phyloP scores from a whole-genome alignment of 108 stramenopile genomes.

The Craspedostauros australis region DNA sequence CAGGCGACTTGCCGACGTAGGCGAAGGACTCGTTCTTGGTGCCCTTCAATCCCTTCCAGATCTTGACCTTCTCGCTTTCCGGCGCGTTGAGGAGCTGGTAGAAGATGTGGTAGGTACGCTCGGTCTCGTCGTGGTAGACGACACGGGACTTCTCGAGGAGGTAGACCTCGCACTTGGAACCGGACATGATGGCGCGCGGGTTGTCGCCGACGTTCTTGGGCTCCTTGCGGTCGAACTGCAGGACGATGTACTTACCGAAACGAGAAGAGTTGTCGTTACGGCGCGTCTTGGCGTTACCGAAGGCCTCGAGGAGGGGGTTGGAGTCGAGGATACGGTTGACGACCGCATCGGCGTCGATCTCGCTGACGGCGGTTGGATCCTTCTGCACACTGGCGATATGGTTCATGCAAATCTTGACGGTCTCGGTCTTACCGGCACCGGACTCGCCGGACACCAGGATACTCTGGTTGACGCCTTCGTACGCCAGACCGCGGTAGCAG shows the following conservation, averaged over 20 bases:
- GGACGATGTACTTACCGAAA: conserved; percentile 76
- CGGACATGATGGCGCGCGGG: conserved; percentile 49
- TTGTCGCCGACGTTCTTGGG: conserved; percentile 20
- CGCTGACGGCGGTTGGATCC: conserved; percentile 20
- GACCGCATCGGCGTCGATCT: conserved; percentile 32
- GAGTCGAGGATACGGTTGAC: conserved; percentile 63
- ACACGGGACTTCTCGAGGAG: conserved; percentile 98
- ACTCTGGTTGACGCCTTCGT: conserved; percentile 51
- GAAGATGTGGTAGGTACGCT: conserved; percentile 98
- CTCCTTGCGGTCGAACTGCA: conserved; percentile 52
- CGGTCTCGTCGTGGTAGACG: conserved; percentile 76
- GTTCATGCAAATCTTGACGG: conserved; percentile 84
- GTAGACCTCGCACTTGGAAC: conserved; percentile 76
- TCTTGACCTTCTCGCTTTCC: conserved; percentile 46
- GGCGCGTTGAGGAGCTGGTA: conserved; percentile 91
- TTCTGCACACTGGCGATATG: conserved; percentile 71
- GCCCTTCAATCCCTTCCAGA: conserved; percentile 68
- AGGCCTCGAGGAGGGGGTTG: conserved; percentile 79
- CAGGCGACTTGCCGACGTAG: conserved; percentile 48
- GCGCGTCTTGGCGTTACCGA: conserved; percentile 84
- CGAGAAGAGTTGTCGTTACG: conserved; percentile 81
- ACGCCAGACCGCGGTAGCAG: conserved; percentile 56
- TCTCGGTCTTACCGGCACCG: conserved; percentile 88
- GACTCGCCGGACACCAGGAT: conserved; percentile 79
- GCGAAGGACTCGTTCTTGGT: conserved; percentile 41